Evolutionary conservation across 805 yeast genomes (phyloP).

Genomic region (Yamadazyma takamatsuzukensis): DNA sequence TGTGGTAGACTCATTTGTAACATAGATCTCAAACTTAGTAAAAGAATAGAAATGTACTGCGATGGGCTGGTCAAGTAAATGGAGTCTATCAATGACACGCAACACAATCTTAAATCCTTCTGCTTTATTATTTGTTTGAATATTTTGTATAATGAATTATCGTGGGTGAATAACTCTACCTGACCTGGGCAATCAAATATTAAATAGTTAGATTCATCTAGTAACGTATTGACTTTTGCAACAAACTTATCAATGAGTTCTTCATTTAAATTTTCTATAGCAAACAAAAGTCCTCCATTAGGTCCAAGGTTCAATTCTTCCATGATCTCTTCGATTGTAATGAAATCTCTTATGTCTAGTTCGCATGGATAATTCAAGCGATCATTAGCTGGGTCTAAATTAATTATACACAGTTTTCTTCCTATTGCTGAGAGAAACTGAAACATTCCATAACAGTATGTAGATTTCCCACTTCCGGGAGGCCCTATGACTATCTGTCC

Average conservation of each 20-base stretch:
- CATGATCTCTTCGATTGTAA: conserved; percentile 78
- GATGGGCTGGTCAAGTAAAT: conserved; percentile 81
- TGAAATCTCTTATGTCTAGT: conserved; percentile 73
- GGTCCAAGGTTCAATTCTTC: conserved; percentile 71
- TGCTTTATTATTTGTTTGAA: conserved; percentile 54
- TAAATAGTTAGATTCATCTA: conserved; percentile 56
- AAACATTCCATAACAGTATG: conserved; percentile 87
- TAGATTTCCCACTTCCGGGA: conserved; percentile 96
- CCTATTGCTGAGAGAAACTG: conserved; percentile 96
- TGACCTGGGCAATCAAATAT: conserved; percentile 96
- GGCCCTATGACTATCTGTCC: conserved; percentile 97
- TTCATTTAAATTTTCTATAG: conserved; percentile 73
- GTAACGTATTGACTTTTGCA: conserved; percentile 67
- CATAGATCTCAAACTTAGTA: conserved; percentile 87
- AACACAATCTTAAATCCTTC: conserved; percentile 72
- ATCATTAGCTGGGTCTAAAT: conserved; percentile 92
- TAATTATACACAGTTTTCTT: conserved; percentile 76
- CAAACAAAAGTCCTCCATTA: conserved; percentile 87
- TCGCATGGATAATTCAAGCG: conserved; percentile 58
- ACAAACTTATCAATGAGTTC: conserved; percentile 92
- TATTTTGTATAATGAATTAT: conserved; percentile 64
- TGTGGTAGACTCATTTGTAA: conserved; percentile 90
- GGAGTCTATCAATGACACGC: conserved; percentile 83
- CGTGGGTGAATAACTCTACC: conserved; percentile 91
- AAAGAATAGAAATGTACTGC: conserved; percentile 76